phyloP scores from a whole-genome alignment of 139 green algal genomes.

The Limnomonas spitsbergensis region DNA sequence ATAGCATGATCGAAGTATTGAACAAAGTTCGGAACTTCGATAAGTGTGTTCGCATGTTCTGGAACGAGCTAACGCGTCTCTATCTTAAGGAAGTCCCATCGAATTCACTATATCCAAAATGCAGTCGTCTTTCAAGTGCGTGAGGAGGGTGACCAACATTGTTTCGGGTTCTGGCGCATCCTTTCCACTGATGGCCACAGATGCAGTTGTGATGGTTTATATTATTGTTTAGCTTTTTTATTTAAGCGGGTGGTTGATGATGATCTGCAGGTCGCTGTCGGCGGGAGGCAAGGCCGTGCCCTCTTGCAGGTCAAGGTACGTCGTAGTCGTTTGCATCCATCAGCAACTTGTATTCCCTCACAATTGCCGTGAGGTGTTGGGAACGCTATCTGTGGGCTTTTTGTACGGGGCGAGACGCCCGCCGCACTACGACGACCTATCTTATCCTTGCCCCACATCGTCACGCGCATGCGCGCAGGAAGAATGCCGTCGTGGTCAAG shows the following conservation, averaged over 20 bases:
- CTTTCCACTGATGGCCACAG: no score
- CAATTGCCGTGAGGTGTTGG: no score
- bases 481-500: slow-evolving; percentile 38
- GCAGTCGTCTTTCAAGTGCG: neutral
- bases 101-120: no score
- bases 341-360: neutral
- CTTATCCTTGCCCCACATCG: neutral
- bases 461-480: neutral
- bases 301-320: neutral
- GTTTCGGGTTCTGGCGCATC: no score
- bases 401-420: neutral
- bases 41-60: no score
- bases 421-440: no score
- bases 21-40: no score
- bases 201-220: neutral
- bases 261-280: slow-evolving; percentile 1
- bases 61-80: no score
- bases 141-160: no score
- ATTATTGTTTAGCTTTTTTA: neutral
- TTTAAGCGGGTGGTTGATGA: neutral
- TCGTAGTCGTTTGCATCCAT: neutral
- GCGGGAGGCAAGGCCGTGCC: neutral
- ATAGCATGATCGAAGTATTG: no score
- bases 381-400: no score
- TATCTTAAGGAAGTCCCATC: no score